Evolutionary conservation across 495 filamentous ascomycete species (phyloP).

Genomic region (Aspergillus steynii): DNA sequence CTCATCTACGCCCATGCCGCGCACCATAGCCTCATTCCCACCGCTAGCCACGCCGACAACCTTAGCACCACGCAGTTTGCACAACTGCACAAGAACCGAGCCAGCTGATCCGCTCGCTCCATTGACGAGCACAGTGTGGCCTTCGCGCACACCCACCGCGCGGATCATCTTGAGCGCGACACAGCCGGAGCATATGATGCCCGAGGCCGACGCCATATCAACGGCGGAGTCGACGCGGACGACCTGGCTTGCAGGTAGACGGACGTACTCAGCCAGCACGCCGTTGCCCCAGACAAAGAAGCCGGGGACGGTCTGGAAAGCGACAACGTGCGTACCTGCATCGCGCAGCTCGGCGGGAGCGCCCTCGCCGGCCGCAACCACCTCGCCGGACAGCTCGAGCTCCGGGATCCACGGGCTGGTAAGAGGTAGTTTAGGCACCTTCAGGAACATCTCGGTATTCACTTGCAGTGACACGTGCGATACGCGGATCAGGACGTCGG

Average conservation of each 20-base stretch:
- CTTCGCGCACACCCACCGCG: constrained; percentile 24
- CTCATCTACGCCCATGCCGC: constrained; percentile 25
- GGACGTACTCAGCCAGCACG: not conserved
- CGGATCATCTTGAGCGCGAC: constrained; percentile 27
- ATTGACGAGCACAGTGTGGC: constrained; percentile 26
- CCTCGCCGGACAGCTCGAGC: not conserved
- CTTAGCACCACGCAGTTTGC: constrained; percentile 24
- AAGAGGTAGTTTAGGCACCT: not conserved
- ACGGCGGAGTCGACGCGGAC: not conserved
- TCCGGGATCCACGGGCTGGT: not conserved
- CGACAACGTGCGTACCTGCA: not conserved
- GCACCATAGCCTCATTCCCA: constrained; percentile 27
- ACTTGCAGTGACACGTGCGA: not conserved
- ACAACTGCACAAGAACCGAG: constrained; percentile 15
- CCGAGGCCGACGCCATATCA: constrained; percentile 26
- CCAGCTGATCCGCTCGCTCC: constrained; percentile 26
- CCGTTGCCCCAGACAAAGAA: not conserved
- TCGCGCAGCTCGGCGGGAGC: not conserved
- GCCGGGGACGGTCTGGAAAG: not conserved
- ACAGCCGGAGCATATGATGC: constrained; percentile 23
- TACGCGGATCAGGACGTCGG: not conserved
- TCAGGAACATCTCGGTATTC: not conserved
- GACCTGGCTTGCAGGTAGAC: not conserved
- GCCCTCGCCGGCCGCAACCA: not conserved
- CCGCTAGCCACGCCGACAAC: constrained; percentile 29